Percentiles rank a stretch among this genome's conserved stretches.
Conservation (phyloP, 1,139 yeast species). For the Candida anutae region DNA sequence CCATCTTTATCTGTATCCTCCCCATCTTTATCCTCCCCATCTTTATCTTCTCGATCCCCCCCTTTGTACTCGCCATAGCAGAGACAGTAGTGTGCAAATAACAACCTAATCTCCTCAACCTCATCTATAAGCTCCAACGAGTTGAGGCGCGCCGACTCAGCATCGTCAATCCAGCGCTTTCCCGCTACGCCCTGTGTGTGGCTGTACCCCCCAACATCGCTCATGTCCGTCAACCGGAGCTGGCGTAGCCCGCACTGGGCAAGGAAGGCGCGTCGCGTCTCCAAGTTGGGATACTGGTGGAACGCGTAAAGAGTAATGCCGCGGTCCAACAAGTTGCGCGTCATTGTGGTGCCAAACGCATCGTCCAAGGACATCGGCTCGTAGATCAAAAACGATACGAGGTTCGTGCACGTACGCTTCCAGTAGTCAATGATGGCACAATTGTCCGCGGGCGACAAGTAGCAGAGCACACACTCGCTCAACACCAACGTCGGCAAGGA, state of each 20-base stretch:
- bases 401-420: constrained; percentile 13
- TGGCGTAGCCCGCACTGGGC: constrained; percentile 14
- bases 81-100: constrained; percentile 73
- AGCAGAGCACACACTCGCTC: constrained; percentile 89
- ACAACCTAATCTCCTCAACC: constrained; percentile 70
- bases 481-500: constrained; percentile 60
- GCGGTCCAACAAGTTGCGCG: constrained; percentile 56
- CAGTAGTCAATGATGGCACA: constrained; percentile 40
- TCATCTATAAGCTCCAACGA: constrained; percentile 79
- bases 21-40: too few relatives aligned
- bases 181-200: constrained; percentile 1
- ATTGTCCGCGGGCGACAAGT: constrained; percentile 54
- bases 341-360: constrained; percentile 79
- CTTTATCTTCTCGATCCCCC: too few relatives aligned
- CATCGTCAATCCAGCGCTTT: constrained; percentile 35
- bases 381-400: constrained; percentile 50
- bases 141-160: constrained; percentile 48
- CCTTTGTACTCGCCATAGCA: constrained; percentile 15
- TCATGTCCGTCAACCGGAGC: constrained; percentile 44
- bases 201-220: constrained; percentile 44
- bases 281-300: constrained; percentile 26
- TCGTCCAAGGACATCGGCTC: constrained; percentile 80
- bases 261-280: constrained; percentile 37
- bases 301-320: constrained; percentile 66
- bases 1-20: too few relatives aligned